Conservation (phyloP, 176 grass and related monocot species). For the Puccinellia tenuiflora region DNA sequence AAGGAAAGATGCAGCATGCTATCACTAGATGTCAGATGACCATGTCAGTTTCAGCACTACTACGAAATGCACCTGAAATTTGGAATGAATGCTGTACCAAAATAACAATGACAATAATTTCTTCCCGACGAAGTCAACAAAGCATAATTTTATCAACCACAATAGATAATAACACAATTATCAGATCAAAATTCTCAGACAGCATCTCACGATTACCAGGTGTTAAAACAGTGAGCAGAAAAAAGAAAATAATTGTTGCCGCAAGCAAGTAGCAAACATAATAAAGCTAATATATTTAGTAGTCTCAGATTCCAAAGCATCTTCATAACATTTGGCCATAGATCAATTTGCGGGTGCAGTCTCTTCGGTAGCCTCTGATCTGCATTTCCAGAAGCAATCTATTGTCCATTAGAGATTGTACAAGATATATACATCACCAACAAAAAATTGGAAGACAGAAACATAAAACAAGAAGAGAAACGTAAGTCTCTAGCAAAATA, state of each 20-base stretch:
- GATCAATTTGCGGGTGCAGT: background rate
- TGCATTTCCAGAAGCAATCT: conserved; percentile 18
- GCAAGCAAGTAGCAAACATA: background rate
- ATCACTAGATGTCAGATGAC: no score
- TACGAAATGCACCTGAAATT: no score
- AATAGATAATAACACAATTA: background rate
- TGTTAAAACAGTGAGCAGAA: background rate
- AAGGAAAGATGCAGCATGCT: no score
- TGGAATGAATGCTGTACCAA: background rate
- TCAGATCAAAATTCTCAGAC: conserved; percentile 23
- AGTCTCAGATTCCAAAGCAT: background rate
- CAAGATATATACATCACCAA: background rate
- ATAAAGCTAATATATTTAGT: conserved; percentile 13
- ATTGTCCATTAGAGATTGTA: background rate
- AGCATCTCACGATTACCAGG: background rate
- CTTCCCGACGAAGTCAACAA: background rate
- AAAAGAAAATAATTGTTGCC: background rate
- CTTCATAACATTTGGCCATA: background rate
- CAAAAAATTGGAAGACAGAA: background rate
- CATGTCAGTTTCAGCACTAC: no score
- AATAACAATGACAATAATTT: background rate
- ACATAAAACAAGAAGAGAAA: background rate
- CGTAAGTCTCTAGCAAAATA: background rate
- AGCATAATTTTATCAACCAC: background rate
- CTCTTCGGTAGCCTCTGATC: background rate